These are phyloP conservation scores for Mortierella sp. DNA, from an alignment of 371 early-diverging fungal species.

Conservation along the genomic window DNA sequence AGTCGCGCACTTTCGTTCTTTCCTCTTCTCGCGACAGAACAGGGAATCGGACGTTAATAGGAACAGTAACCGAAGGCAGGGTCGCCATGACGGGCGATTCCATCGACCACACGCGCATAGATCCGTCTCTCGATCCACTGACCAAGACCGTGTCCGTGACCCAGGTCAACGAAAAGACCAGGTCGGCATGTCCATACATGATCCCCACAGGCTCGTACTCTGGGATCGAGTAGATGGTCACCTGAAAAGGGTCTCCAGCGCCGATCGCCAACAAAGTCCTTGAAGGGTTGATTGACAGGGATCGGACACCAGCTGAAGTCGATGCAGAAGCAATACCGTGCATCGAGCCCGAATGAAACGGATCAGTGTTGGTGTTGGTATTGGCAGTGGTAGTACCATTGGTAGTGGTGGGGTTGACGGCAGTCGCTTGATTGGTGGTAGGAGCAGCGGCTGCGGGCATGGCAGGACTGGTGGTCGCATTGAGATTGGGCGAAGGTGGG, in stretches of 20 bases:
- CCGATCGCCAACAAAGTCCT: constrained; percentile 74
- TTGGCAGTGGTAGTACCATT: neutral
- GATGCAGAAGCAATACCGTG: constrained; percentile 14
- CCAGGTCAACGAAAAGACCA: constrained; percentile 76
- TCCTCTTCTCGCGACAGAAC: constrained; percentile 28
- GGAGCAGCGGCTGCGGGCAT: neutral
- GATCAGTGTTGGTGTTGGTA: neutral
- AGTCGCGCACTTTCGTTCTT: constrained; percentile 41
- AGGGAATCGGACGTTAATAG: constrained; percentile 40
- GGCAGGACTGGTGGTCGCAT: neutral
- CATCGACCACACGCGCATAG: constrained; percentile 60
- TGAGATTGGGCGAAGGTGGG: constrained; percentile 19
- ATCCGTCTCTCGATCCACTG: constrained; percentile 74
- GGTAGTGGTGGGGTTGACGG: neutral
- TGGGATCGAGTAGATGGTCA: constrained; percentile 65
- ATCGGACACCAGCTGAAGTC: constrained; percentile 69
- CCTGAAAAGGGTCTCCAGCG: constrained; percentile 67
- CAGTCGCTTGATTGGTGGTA: neutral
- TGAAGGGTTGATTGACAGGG: constrained; percentile 72
- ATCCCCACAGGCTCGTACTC: constrained; percentile 54
- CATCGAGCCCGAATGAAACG: neutral
- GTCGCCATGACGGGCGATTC: constrained; percentile 29
- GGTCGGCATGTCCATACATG: constrained; percentile 70
- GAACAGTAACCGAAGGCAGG: constrained; percentile 21
- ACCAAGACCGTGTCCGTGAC: constrained; percentile 65